A percentile compares a stretch with the other conserved stretches of the same genome.
Conservation (phyloP, 768 basidiomycete species). For the Lentinula guzmanii region DNA sequence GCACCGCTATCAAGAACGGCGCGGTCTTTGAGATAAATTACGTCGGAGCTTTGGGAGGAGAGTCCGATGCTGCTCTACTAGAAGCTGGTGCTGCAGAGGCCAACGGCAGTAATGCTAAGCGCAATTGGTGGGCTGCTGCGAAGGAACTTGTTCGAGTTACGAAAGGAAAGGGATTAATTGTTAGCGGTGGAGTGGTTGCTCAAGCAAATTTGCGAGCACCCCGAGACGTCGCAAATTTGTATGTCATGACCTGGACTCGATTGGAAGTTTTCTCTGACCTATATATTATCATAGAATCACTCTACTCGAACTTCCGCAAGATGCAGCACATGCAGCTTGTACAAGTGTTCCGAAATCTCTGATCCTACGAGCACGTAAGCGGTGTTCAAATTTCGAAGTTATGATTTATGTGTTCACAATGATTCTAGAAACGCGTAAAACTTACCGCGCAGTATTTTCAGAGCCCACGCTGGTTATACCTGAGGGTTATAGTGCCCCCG, state of each 20-base stretch:
- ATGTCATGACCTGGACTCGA: conserved; percentile 16
- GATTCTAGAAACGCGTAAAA: conserved; percentile 66
- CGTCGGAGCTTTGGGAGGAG: conserved; percentile 64
- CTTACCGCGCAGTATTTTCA: conserved; percentile 74
- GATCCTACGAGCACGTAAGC: conserved; percentile 68
- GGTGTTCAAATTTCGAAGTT: not conserved
- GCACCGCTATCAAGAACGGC: conserved; percentile 77
- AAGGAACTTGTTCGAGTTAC: conserved; percentile 75
- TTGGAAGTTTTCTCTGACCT: not conserved
- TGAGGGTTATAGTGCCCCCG: conserved; percentile 8
- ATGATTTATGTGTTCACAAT: not conserved
- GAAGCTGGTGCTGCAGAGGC: conserved; percentile 42
- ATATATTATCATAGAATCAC: conserved; percentile 40
- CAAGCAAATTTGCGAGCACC: conserved; percentile 66
- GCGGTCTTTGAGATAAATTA: conserved; percentile 81
- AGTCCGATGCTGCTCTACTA: conserved; percentile 39
- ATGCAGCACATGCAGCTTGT: conserved; percentile 57
- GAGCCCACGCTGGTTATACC: conserved; percentile 67
- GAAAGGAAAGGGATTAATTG: conserved; percentile 70
- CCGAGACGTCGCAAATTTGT: conserved; percentile 74
- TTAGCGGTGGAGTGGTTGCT: conserved; percentile 62
- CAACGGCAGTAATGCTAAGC: conserved; percentile 48
- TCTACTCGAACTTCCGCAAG: conserved; percentile 62
- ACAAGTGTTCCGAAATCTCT: conserved; percentile 61
- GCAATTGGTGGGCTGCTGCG: conserved; percentile 82